phyloP scores from a whole-genome alignment of 1,139 yeast genomes.

The Hemisphaericaspora lyxosophila region DNA sequence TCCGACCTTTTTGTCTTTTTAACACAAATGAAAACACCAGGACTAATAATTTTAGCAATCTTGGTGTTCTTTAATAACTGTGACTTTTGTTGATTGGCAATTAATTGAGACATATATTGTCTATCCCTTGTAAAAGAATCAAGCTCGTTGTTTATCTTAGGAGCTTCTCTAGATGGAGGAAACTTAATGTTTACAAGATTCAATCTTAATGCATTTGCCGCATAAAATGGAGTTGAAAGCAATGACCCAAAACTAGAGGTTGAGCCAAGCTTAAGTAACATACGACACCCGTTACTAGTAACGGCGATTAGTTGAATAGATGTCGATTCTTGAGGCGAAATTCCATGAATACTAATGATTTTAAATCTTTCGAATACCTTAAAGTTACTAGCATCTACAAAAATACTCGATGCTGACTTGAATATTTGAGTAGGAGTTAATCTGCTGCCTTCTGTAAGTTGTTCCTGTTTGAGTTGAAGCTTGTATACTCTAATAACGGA shows the following conservation, averaged over 20 bases:
- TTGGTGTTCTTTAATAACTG: slow-evolving; percentile 48
- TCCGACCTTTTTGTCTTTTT: slow-evolving; percentile 46
- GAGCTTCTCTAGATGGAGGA: slow-evolving; percentile 70
- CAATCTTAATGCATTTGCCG: slow-evolving; percentile 33
- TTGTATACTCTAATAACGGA: slow-evolving; percentile 83
- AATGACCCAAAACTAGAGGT: slow-evolving; percentile 30
- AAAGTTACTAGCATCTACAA: slow-evolving; percentile 41
- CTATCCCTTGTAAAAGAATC: slow-evolving; percentile 46
- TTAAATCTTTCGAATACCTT: slow-evolving; percentile 49
- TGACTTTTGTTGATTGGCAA: slow-evolving; percentile 46
- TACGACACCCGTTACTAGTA: slow-evolving; percentile 83
- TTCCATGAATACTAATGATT: slow-evolving; percentile 62
- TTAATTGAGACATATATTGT: slow-evolving; percentile 43
- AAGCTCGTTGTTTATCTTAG: slow-evolving; percentile 51
- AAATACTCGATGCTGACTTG: slow-evolving; percentile 59
- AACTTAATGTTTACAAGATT: slow-evolving; percentile 60
- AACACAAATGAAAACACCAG: slow-evolving; percentile 71
- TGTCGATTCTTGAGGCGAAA: slow-evolving; percentile 63
- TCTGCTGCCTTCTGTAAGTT: slow-evolving; percentile 36
- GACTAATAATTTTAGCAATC: slow-evolving; percentile 61
- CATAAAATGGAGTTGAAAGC: slow-evolving; percentile 24
- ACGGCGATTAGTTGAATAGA: slow-evolving; percentile 78
- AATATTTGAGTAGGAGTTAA: slow-evolving; percentile 50
- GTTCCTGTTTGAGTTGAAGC: slow-evolving; percentile 41
- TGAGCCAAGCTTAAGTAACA: slow-evolving; percentile 57